Evolutionary conservation across 2,329 filamentous ascomycete species (phyloP), one percentile per base, ranked within the genome.

Genomic region (Emergomyces orientalis): DNA sequence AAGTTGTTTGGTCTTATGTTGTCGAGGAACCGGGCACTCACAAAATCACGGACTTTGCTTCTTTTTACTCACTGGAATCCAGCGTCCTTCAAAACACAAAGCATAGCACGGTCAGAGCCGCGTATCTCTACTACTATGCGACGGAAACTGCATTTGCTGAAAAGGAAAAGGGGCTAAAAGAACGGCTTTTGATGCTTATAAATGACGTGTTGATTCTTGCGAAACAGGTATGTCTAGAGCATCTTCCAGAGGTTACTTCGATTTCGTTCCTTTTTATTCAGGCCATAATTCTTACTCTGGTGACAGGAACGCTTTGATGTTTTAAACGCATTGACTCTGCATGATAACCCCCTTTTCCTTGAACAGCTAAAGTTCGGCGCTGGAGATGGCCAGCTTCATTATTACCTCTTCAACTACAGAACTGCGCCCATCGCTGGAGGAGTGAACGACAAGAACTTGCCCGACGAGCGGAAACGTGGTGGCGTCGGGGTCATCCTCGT

Each of bases 71-170:
- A 72, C 87, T 99, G 41, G 91, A 96, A 74, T 96, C 91, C 19
- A 94, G 91, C 1, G 89, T 97, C 63, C 95, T 99, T 70, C 87
- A 88, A 68, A 86, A 91, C 72, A 79, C 84, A 55, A 89, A 89
- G 74, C 88, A 96, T 78, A 83, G 86, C 64, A 85, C 86, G 63
- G 86, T 99, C 71, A 88, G 88, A 67, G 94, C 93, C 3, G 94
- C 94, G 37, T 99, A 99, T 77, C 84, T 97, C 62, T 99, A 93
- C 80, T 99, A 99, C 82, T 99, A 99, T 74, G 94, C 90, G 63
- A 89, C 88, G 7, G 91, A 96, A 71, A 80, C 84, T 5, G 93
- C 87, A 13, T 88, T 97, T 67, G 72, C 72, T 2, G 72, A 73
- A 25, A 71, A 79, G 54, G 79, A 82, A 65, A 77, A 76, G 19